Conservation (phyloP, 1,139 yeast genomes). For the Lipomyces yarrowii region DNA sequence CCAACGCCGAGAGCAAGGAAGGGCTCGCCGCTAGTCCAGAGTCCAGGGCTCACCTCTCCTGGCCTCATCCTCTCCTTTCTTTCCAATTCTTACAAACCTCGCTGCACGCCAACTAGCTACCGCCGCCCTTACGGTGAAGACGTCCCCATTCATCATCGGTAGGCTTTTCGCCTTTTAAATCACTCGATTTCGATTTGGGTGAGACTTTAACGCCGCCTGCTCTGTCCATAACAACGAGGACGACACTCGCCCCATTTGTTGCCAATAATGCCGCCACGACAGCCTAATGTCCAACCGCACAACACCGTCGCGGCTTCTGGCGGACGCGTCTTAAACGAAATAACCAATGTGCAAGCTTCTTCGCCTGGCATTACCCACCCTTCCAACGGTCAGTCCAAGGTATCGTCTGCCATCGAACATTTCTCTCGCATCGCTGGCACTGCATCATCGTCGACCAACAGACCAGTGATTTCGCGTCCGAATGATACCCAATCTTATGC, state of each 20-base stretch:
- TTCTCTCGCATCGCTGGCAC: slow-evolving; percentile 19
- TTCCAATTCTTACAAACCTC: background rate
- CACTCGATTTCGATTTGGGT: background rate
- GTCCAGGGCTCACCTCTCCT: background rate
- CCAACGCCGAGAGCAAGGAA: background rate
- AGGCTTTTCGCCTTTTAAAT: background rate
- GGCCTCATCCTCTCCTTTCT: background rate
- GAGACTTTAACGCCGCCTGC: background rate
- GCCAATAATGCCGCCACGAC: slow-evolving; percentile 2
- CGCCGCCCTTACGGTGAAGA: background rate
- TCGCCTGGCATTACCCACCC: background rate
- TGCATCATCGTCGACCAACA: slow-evolving; percentile 1
- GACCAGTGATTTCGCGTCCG: background rate
- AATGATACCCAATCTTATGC: background rate
- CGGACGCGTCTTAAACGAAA: background rate
- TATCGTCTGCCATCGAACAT: slow-evolving; percentile 25
- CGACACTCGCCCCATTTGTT: background rate
- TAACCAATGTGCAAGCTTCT: background rate
- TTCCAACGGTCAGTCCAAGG: slow-evolving; percentile 18
- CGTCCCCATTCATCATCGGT: background rate
- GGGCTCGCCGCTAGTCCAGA: no score
- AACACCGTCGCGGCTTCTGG: background rate
- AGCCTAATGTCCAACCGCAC: background rate
- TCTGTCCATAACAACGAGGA: no score
- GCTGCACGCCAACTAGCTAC: background rate